Evolutionary conservation across 2,329 filamentous ascomycete genomes (phyloP).

Genomic region (Cercospora sp.): DNA sequence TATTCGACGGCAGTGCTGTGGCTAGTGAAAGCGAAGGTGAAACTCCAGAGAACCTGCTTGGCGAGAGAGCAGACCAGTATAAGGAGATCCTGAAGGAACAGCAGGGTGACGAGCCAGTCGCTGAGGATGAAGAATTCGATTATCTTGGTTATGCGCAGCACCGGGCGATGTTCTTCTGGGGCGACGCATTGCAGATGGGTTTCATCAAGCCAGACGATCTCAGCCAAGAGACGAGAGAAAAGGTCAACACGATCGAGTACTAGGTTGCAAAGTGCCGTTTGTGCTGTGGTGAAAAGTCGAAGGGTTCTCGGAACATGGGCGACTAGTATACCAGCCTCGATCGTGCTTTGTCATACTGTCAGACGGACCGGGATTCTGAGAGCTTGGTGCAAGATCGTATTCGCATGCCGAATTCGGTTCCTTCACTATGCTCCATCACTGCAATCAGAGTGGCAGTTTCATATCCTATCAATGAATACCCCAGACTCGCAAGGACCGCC

Average conservation of each 20-base stretch:
- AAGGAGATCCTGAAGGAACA: slow-evolving; percentile 28
- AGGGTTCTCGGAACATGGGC: background rate
- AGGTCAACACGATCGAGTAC: slow-evolving; percentile 70
- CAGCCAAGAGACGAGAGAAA: slow-evolving; percentile 63
- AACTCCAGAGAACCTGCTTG: slow-evolving; percentile 36
- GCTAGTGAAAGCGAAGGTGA: slow-evolving; percentile 25
- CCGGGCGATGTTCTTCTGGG: slow-evolving; percentile 90
- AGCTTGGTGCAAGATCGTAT: background rate
- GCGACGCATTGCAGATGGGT: slow-evolving; percentile 77
- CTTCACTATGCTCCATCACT: background rate
- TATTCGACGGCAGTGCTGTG: slow-evolving; percentile 39
- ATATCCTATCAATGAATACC: background rate
- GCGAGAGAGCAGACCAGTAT: slow-evolving; percentile 33
- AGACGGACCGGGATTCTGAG: background rate
- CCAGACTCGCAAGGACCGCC: background rate
- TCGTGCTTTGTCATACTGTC: background rate
- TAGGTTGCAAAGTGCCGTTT: slow-evolving; percentile 38
- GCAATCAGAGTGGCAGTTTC: background rate
- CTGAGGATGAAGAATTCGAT: slow-evolving; percentile 78
- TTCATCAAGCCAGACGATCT: slow-evolving; percentile 74
- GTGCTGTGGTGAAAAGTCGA: background rate
- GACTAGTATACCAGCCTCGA: background rate
- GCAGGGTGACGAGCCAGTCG: slow-evolving; percentile 50
- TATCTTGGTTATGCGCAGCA: slow-evolving; percentile 91
- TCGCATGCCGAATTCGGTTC: background rate